phyloP scores from a whole-genome alignment of 148 eudicot genomes.

The Chenopodium formosanum region DNA sequence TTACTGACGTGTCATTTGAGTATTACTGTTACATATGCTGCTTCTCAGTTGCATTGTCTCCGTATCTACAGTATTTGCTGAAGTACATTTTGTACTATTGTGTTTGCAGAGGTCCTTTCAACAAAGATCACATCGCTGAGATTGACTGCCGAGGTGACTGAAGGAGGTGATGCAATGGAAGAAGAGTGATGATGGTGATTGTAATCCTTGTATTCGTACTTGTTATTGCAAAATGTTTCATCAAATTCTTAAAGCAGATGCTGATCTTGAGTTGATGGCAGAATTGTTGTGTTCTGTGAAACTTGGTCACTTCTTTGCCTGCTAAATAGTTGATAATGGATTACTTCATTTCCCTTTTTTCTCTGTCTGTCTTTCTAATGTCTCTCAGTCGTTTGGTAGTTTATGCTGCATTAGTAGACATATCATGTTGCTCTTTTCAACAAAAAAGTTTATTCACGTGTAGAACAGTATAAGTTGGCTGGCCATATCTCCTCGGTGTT shows the following conservation, averaged over 20 bases:
- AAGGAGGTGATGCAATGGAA: constrained; percentile 88
- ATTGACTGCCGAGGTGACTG: constrained; percentile 45
- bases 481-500: too few relatives aligned
- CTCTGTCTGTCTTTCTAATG: not conserved
- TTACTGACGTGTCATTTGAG: too few relatives aligned
- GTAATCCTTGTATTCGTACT: not conserved
- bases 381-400: not conserved
- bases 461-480: not conserved
- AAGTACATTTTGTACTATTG: not conserved
- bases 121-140: constrained; percentile 63
- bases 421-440: not conserved
- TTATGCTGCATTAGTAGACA: not conserved
- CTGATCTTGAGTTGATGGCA: not conserved
- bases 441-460: not conserved
- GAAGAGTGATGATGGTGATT: constrained; percentile 25
- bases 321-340: not conserved
- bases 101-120: constrained; percentile 62
- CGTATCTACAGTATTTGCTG: not conserved
- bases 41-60: not conserved
- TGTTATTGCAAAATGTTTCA: constrained; percentile 3
- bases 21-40: too few relatives aligned
- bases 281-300: constrained; percentile 1
- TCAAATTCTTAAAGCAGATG: not conserved
- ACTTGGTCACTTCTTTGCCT: not conserved
- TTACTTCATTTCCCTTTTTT: not conserved